Percentiles rank a stretch among this genome's conserved stretches.
These are phyloP conservation scores for Calendula officinalis DNA, from an alignment of 129 eudicot genomes.

Conservation along the genomic window DNA sequence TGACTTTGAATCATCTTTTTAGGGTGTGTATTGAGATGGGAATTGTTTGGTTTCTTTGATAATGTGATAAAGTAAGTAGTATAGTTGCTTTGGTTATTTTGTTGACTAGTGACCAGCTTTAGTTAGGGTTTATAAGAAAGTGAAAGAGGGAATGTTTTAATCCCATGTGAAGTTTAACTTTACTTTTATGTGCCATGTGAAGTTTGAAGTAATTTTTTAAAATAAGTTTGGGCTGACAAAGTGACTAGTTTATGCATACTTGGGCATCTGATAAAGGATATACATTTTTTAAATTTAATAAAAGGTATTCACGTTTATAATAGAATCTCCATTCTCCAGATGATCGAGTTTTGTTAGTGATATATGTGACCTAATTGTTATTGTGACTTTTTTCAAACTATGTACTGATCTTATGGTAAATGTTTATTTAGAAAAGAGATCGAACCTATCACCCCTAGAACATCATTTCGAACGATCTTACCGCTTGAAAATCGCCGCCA, in stretches of 20 bases:
- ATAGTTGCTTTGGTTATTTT: background rate
- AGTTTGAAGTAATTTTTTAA: background rate
- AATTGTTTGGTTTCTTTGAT: background rate
- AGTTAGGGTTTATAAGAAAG: conserved; percentile 1
- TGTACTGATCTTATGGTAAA: no score
- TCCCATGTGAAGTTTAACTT: conserved; percentile 1
- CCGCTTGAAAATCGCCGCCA: no score
- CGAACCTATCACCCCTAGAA: no score
- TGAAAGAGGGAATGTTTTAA: background rate
- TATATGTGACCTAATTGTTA: no score
- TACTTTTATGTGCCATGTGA: background rate
- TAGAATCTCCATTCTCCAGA: no score
- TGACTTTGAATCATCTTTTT: background rate
- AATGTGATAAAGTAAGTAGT: background rate
- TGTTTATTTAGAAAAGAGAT: no score
- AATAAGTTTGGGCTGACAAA: background rate
- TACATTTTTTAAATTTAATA: background rate
- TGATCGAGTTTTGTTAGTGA: no score
- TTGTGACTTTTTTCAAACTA: no score
- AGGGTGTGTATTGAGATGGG: background rate
- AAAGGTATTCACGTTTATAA: no score
- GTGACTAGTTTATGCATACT: no score
- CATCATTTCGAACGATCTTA: no score
- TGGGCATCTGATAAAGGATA: background rate
- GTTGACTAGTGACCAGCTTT: background rate